These are phyloP conservation scores for Psidium guajava DNA, from an alignment of 345 rosid species.

Conservation along the genomic window DNA sequence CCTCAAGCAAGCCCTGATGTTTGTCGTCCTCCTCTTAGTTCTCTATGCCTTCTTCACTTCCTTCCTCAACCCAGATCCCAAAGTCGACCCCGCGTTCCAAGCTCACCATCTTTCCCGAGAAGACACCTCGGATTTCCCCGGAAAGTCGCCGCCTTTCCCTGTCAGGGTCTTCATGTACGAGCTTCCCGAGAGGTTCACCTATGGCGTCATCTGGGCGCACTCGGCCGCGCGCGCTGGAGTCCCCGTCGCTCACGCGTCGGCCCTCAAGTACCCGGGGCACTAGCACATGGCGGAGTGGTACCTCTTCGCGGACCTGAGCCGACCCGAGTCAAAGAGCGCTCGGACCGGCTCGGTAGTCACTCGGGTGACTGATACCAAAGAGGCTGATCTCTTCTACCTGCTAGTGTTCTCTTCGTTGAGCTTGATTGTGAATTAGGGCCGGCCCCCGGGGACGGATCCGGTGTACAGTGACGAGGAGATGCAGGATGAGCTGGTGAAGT, in stretches of 20 bases:
- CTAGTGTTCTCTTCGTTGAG: conserved; percentile 85
- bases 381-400: conserved; percentile 80
- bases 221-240: conserved; percentile 57
- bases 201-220: conserved; percentile 71
- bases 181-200: conserved; percentile 68
- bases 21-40: conserved; percentile 36
- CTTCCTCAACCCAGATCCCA: conserved; percentile 33
- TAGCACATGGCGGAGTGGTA: conserved; percentile 99
- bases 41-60: conserved; percentile 53
- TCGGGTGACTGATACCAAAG: conserved; percentile 56
- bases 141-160: too few relatives aligned
- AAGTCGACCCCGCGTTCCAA: conserved; percentile 13
- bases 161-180: too few relatives aligned
- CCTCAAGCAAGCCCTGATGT: conserved; percentile 42
- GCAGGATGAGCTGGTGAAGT: too few relatives aligned
- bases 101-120: background rate
- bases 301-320: conserved; percentile 58
- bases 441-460: too few relatives aligned
- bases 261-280: conserved; percentile 85
- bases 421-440: too few relatives aligned
- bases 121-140: background rate
- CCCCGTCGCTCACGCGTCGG: conserved; percentile 27
- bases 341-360: conserved; percentile 51
- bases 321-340: conserved; percentile 24
- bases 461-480: too few relatives aligned